phyloP scores from a whole-genome alignment of 208 protist species.

The Wallacemonas rigidus region DNA sequence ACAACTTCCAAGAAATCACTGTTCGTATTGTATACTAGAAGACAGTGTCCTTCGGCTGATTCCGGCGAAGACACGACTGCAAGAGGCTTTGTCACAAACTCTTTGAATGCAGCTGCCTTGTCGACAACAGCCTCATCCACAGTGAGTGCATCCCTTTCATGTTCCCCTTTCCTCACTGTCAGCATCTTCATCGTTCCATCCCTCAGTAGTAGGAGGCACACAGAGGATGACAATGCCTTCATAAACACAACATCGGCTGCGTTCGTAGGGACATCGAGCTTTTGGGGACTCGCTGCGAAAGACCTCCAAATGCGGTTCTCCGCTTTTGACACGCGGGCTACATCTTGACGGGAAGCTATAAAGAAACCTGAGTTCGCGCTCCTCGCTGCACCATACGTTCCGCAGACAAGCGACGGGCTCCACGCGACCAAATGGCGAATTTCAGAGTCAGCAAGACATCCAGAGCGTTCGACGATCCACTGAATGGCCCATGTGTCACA shows the following conservation, averaged over 20 bases:
- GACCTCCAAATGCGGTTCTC: constrained; percentile 18
- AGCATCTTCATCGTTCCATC: constrained; percentile 5
- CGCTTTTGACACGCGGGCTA: constrained; percentile 13
- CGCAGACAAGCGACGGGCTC: constrained; percentile 33
- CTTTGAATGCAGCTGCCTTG: not conserved
- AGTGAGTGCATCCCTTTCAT: not conserved
- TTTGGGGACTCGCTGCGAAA: constrained; percentile 9
- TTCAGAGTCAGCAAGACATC: constrained; percentile 24
- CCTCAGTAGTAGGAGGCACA: constrained; percentile 1
- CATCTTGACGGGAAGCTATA: constrained; percentile 36
- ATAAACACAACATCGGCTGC: constrained; percentile 1
- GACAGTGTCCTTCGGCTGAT: not conserved
- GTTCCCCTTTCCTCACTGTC: not conserved
- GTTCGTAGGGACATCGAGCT: not conserved
- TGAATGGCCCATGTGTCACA: constrained; percentile 84
- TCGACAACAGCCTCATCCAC: not conserved
- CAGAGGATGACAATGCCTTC: constrained; percentile 8
- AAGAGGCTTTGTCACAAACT: not conserved
- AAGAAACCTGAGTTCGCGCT: constrained; percentile 23
- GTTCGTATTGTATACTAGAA: not conserved
- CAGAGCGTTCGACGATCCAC: constrained; percentile 47
- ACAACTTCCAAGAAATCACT: not conserved
- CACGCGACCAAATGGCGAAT: constrained; percentile 24
- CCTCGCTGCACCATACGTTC: constrained; percentile 15
- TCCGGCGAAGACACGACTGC: not conserved